Conservation (phyloP, 306 rosid genomes). For the Medicago ruthenica region DNA sequence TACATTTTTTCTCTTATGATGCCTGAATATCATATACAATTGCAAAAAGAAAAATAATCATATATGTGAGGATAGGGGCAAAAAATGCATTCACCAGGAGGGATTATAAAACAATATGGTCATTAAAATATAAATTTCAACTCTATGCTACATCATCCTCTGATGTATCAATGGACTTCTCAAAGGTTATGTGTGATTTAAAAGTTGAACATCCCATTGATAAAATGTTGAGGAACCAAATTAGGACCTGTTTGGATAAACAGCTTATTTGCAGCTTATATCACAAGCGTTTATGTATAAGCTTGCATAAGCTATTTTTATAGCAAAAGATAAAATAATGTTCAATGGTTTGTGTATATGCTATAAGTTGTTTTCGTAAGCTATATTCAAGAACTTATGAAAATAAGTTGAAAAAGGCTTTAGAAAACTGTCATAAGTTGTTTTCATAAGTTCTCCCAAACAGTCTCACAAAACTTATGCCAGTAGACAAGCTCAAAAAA, state of each 20-base stretch:
- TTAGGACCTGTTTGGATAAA: background rate
- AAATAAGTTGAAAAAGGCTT: no score
- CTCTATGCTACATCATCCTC: conserved; percentile 3
- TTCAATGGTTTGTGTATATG: no score
- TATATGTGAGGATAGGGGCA: background rate
- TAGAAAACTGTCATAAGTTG: no score
- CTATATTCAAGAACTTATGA: no score
- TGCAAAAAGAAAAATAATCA: conserved; percentile 5
- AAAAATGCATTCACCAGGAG: background rate
- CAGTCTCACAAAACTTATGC: no score
- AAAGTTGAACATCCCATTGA: background rate
- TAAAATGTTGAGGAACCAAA: background rate
- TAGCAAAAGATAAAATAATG: no score
- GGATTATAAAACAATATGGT: background rate
- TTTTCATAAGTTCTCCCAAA: no score
- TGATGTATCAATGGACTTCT: background rate
- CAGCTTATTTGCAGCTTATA: no score
- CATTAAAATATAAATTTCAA: background rate
- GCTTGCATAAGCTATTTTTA: no score
- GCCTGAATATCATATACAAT: background rate
- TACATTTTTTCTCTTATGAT: background rate
- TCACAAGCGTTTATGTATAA: no score
- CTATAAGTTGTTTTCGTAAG: no score
- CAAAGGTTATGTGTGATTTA: background rate
- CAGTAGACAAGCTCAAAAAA: no score